Base-by-base conservation (phyloP, 2,329 filamentous ascomycete genomes). In the Lizonia empirigonia region DNA sequence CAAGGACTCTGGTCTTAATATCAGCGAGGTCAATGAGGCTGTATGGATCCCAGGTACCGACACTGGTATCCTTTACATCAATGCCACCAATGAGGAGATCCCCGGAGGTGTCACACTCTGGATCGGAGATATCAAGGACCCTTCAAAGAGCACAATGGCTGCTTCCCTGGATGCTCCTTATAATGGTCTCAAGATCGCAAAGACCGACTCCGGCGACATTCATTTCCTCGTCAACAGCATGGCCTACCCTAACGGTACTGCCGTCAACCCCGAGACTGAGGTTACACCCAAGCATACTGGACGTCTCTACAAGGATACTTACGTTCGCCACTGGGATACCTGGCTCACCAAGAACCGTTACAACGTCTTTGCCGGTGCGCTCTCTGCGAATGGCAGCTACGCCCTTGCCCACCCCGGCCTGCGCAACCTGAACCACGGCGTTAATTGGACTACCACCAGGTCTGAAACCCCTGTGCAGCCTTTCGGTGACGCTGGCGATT, bases 251-350 rank as follows among this genome's bases (percentile, higher is more conserved):
- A 81, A 86, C 30, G 92, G 90, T 8, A 78, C 83, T 4, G 81
- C 93, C 29, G 86, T 87, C 73, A 89, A 88, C 69, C 77, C 83
- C 5, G 80, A 85, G 36, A 77, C 79, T 4, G 85, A 83, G 33
- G 75, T 81, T 48, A 83, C 82, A 60, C 76, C 83, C 0, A 72
- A 79, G 19, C 86, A 86, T 33, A 83, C 83, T 4, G 90, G 83
- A 16, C 85, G 84, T 64, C 81, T 90, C 26, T 94, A 94, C 72
- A 84, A 84, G 18, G 84, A 83, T 52, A 82, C 91, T 29, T 94
- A 89, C 65, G 86, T 88, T 22, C 84, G 90, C 20, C 89, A 95
- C 67, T 95, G 90, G 90, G 90, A 95, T 68, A 73, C 80, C 5
- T 95, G 88, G 77, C 78, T 85, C 26, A 85, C 82, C 1, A 82